Evolutionary conservation across 2,329 filamentous ascomycete genomes (phyloP), one percentile per base, ranked within the genome.

Genomic region (Alternaria atra): DNA sequence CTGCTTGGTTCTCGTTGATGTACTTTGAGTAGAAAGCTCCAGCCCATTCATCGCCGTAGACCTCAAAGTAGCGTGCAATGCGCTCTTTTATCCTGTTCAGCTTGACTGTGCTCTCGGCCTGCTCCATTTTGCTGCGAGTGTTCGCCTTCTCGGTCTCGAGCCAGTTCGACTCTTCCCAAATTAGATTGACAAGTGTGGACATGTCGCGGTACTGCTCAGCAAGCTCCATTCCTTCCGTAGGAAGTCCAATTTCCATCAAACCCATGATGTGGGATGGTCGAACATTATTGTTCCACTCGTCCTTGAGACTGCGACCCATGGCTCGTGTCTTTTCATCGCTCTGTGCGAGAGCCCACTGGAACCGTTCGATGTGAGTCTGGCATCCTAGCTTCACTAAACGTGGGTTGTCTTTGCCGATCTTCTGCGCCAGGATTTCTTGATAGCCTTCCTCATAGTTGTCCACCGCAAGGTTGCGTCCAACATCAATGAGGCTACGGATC

Each of bases 1-100:
- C 72, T 2, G 74, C 69, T 39, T 73, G 68, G 43, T 71, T 67
- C 69, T 87, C 85, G 34, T 86, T 83, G 54, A 97, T 89, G 55
- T 94, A 84, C 64, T 90, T 89, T 58, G 91, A 87, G 77, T 97
- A 98, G 63, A 93, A 91, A 0, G 92, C 91, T 68, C 89, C 89
- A 4, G 90, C 89, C 77, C 91, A 93, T 1, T 82, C 80, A 64
- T 89, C 83, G 15, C 88, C 87, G 67, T 91, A 91, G 27, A 80
- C 83, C n/a, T 84, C 82, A 71, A 93, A 91, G 69, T 86, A 85
- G 6, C 75, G 68, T 29, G 75, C 71, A n/a, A 84, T 79, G 15
- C 78, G 78, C 40, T 79, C 73, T 39, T 78, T 83, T 56, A 78
- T 73, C 55, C 82, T 73, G 55, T 82, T 78, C n/a, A 84, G 77